Conservation (phyloP, 345 rosid species). For the Rhizophora mangle region DNA sequence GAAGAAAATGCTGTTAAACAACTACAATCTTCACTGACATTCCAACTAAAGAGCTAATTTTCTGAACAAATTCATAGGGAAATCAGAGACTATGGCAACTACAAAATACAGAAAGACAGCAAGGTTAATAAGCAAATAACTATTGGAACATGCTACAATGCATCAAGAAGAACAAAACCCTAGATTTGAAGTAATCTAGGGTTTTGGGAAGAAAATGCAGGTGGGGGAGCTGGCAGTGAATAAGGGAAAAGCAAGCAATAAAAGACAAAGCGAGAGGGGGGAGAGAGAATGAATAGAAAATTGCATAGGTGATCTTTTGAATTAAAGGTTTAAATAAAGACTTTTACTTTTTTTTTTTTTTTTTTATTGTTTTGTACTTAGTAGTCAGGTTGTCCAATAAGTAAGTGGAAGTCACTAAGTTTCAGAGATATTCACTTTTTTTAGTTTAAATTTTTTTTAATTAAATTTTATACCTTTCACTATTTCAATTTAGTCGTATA, state of each 20-base stretch:
- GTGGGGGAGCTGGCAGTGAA: slow-evolving; percentile 4
- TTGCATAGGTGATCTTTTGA: slow-evolving; percentile 16
- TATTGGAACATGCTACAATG: not conserved
- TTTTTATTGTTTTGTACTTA: slow-evolving; percentile 12
- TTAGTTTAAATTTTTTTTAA: no score
- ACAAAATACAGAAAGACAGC: not conserved
- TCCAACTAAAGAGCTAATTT: not conserved
- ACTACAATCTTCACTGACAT: not conserved
- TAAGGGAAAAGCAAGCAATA: slow-evolving; percentile 8
- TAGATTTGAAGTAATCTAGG: slow-evolving; percentile 24
- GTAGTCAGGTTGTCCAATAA: not conserved
- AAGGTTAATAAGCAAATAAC: not conserved
- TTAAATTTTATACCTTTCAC: no score
- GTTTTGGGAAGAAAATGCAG: slow-evolving; percentile 21
- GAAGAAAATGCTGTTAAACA: slow-evolving; percentile 7
- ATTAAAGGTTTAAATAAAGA: slow-evolving; percentile 14
- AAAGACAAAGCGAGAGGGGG: slow-evolving; percentile 18
- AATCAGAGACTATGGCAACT: not conserved
- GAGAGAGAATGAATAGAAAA: slow-evolving; percentile 12
- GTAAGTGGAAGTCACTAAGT: not conserved
- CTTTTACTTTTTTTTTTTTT: slow-evolving; percentile 7
- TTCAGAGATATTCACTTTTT: no score
- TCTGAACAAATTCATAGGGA: slow-evolving; percentile 5
- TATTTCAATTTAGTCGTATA: no score
- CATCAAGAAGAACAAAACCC: slow-evolving; percentile 10